phyloP scores from a whole-genome alignment of 2,329 filamentous ascomycete species.

The Penicillium sp. region DNA sequence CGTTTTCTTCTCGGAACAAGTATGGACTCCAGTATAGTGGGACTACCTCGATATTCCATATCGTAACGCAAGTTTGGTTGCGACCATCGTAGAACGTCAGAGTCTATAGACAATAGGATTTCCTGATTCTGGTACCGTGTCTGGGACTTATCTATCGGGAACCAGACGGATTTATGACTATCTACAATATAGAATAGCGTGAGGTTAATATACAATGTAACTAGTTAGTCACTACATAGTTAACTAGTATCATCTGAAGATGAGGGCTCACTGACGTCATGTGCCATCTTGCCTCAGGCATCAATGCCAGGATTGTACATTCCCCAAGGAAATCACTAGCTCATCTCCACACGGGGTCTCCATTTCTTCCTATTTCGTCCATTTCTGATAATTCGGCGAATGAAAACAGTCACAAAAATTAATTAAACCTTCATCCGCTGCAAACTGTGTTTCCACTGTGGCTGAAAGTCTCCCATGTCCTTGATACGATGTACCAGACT shows the following conservation, averaged over 20 bases:
- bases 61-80: background rate
- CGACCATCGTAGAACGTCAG: background rate
- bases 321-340: background rate
- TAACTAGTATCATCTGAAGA: background rate
- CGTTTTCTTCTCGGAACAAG: background rate
- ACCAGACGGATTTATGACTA: background rate
- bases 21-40: background rate
- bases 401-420: background rate
- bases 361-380: background rate
- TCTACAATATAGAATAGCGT: background rate
- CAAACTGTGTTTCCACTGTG: background rate
- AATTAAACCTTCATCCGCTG: background rate
- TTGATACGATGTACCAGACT: background rate
- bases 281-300: constrained; percentile 14
- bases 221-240: background rate
- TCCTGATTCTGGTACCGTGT: background rate
- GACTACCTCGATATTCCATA: background rate
- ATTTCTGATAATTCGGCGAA: background rate
- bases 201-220: background rate
- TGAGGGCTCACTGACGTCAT: constrained; percentile 20
- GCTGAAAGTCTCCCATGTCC: background rate
- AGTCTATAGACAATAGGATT: background rate
- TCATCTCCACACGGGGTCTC: background rate
- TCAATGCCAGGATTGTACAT: background rate
- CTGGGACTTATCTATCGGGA: too few relatives aligned